Percentiles rank a stretch among this genome's conserved stretches.
phyloP scores from a whole-genome alignment of 140 eudicot species.

The Senecio squalidus region DNA sequence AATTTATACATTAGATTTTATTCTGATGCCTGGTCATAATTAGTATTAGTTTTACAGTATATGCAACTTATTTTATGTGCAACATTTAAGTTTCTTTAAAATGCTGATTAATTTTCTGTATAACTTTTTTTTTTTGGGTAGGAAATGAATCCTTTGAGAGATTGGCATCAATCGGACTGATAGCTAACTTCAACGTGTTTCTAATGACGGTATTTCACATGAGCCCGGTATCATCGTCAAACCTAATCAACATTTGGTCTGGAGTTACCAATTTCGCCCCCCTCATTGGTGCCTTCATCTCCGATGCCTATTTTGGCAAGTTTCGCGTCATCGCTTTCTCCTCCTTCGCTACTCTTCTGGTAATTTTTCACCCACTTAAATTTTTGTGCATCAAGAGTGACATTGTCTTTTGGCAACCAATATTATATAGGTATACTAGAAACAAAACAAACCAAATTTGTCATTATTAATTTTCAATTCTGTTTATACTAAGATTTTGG shows the following conservation, averaged over 20 bases:
- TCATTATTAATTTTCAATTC: no score
- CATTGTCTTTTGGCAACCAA: not conserved
- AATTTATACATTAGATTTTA: not conserved
- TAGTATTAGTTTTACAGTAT: no score
- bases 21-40: not conserved
- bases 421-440: no score
- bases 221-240: conserved; percentile 64
- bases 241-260: conserved; percentile 55
- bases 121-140: conserved; percentile 14
- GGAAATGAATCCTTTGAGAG: conserved; percentile 92
- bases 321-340: conserved; percentile 61
- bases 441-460: no score
- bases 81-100: no score
- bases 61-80: no score
- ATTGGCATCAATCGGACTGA: conserved; percentile 63
- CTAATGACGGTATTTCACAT: conserved; percentile 51
- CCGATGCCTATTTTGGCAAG: conserved; percentile 76
- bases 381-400: not conserved
- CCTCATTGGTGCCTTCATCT: conserved; percentile 69
- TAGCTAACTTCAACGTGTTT: conserved; percentile 69
- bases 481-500: no score
- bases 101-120: no score
- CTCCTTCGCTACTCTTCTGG: conserved; percentile 58
- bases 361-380: not conserved
- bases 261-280: conserved; percentile 63